These are phyloP conservation scores for Haplosporangium gracile DNA, from an alignment of 192 early-diverging fungal species.

Conservation along the genomic window DNA sequence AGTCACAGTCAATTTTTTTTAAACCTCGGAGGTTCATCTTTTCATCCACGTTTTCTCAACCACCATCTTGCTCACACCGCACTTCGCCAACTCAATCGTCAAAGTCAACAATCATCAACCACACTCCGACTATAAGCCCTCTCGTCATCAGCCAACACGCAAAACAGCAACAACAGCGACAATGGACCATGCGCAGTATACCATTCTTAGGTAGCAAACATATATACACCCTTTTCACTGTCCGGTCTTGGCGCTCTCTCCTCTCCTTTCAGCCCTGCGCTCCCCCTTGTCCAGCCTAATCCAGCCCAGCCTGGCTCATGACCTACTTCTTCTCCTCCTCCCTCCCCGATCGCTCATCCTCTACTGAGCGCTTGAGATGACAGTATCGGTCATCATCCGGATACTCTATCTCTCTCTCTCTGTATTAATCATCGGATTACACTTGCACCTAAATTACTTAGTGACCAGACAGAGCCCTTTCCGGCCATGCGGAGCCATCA, in stretches of 20 bases:
- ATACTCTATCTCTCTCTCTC: not conserved
- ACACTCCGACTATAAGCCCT: too few species aligned
- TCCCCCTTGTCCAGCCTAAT: not conserved
- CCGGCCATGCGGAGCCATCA: conserved; percentile 60
- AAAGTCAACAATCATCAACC: not conserved
- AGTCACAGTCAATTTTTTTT: too few species aligned
- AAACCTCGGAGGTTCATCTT: too few species aligned
- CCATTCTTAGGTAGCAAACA: conserved; percentile 10
- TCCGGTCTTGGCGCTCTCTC: not conserved
- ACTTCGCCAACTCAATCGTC: not conserved
- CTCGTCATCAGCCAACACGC: not conserved
- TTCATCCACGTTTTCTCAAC: too few species aligned
- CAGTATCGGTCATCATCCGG: not conserved
- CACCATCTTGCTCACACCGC: too few species aligned
- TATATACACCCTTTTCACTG: not conserved
- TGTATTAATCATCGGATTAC: not conserved
- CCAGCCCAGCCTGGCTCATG: not conserved
- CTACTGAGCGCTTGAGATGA: not conserved
- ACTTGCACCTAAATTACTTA: not conserved
- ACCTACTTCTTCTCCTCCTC: not conserved
- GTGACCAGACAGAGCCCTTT: conserved; percentile 15
- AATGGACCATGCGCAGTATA: conserved; percentile 29
- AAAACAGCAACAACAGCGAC: not conserved
- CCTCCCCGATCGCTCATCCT: not conserved
- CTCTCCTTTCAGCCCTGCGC: not conserved